A percentile compares a stretch with the other conserved stretches of the same genome.
phyloP scores from a whole-genome alignment of 106 monocot genomes.

The Phalaenopsis equestris region DNA sequence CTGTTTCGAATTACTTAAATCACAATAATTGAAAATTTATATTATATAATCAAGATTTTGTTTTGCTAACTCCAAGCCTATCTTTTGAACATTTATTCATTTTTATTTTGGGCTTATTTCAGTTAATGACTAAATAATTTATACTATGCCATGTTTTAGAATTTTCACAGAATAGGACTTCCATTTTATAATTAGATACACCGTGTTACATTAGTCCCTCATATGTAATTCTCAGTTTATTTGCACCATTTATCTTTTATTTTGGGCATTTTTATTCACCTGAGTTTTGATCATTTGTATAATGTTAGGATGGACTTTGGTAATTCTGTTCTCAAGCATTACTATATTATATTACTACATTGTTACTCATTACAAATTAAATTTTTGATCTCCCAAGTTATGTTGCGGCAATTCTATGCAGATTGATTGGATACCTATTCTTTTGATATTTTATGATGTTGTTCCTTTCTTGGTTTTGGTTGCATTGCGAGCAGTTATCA shows the following conservation, averaged over 20 bases:
- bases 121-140: neutral
- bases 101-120: no score
- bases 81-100: neutral
- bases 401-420: neutral
- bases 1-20: neutral
- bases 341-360: neutral
- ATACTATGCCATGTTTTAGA: neutral
- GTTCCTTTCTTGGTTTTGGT: neutral
- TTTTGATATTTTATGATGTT: neutral
- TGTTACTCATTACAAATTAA: neutral
- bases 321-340: neutral
- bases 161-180: neutral
- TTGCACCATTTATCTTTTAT: no score
- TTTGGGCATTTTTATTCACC: no score
- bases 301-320: no score
- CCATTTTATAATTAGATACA: neutral
- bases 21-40: neutral
- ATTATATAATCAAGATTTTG: neutral
- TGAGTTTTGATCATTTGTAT: no score
- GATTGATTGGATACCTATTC: neutral
- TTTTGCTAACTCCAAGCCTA: neutral
- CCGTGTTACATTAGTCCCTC: neutral
- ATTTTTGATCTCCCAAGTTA: no score
- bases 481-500: neutral
- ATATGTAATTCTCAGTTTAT: no score